These are phyloP conservation scores for Volvox reticuliferus DNA, from an alignment of 139 green algal genomes.

Conservation along the genomic window DNA sequence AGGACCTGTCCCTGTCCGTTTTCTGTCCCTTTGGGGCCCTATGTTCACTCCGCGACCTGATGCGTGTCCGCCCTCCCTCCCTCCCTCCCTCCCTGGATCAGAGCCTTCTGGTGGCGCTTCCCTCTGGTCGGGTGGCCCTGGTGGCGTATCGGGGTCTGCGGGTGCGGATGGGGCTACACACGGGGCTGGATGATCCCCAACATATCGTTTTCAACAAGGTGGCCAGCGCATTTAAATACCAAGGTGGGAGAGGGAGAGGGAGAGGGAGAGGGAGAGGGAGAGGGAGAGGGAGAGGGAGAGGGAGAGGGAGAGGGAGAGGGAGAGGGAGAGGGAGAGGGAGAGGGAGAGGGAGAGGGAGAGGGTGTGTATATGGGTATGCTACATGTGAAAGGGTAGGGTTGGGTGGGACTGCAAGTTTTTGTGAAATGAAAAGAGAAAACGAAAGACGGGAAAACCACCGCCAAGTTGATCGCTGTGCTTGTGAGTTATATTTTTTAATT, in stretches of 20 bases:
- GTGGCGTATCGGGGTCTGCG: conserved; percentile 42
- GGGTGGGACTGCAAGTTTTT: too few species aligned
- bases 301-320: background rate
- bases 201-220: conserved; percentile 47
- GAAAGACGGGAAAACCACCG: too few species aligned
- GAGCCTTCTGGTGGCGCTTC: background rate
- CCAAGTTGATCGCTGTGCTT: too few species aligned
- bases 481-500: too few species aligned
- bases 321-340: too few species aligned
- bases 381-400: too few species aligned
- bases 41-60: too few species aligned
- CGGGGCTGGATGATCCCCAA: conserved; percentile 23
- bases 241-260: background rate
- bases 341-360: background rate
- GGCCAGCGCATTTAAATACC: conserved; percentile 47
- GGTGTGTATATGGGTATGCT: background rate
- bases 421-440: too few species aligned
- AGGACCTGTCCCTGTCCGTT: too few species aligned
- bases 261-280: too few species aligned
- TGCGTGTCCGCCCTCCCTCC: too few species aligned
- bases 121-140: background rate
- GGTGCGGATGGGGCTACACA: conserved; percentile 53
- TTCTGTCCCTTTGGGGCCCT: too few species aligned
- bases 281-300: background rate
- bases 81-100: background rate